Evolutionary conservation across 306 rosid species (phyloP).

Genomic region (Hylodesmum podocarpum): DNA sequence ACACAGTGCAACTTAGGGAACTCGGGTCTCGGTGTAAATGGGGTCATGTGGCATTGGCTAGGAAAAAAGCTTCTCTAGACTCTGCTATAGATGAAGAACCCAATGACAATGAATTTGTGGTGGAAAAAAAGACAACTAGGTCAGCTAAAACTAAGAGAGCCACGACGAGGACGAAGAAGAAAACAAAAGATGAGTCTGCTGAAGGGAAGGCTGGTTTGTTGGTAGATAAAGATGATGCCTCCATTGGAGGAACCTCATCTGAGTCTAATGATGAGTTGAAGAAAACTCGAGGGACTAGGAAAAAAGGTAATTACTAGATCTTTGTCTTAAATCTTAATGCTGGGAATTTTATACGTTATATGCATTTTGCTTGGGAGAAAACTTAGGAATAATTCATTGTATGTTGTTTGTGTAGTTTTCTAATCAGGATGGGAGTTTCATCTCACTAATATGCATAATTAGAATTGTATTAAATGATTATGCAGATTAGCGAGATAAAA

Average conservation of each 20-base stretch:
- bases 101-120: slow-evolving; percentile 55
- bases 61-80: slow-evolving; percentile 56
- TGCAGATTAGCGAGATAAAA: no score
- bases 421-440: no score
- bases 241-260: slow-evolving; percentile 45
- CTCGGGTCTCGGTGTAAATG: slow-evolving; percentile 49
- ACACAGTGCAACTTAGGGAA: slow-evolving; percentile 49
- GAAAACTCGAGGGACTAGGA: slow-evolving; percentile 50
- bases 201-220: slow-evolving; percentile 40
- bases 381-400: no score
- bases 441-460: no score
- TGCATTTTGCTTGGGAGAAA: slow-evolving; percentile 20
- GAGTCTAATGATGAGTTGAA: slow-evolving; percentile 46
- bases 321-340: neutral
- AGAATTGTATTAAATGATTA: no score
- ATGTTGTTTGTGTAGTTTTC: no score
- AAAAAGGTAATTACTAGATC: slow-evolving; percentile 54
- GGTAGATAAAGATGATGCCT: slow-evolving; percentile 37
- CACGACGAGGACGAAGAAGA: slow-evolving; percentile 44
- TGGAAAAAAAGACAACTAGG: slow-evolving; percentile 54
- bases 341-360: slow-evolving; percentile 7
- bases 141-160: slow-evolving; percentile 52
- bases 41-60: slow-evolving; percentile 58
- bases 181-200: slow-evolving; percentile 35
- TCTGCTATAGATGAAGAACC: slow-evolving; percentile 47